phyloP scores from a whole-genome alignment of 768 basidiomycete species.

The Clitopilus hobsonii region DNA sequence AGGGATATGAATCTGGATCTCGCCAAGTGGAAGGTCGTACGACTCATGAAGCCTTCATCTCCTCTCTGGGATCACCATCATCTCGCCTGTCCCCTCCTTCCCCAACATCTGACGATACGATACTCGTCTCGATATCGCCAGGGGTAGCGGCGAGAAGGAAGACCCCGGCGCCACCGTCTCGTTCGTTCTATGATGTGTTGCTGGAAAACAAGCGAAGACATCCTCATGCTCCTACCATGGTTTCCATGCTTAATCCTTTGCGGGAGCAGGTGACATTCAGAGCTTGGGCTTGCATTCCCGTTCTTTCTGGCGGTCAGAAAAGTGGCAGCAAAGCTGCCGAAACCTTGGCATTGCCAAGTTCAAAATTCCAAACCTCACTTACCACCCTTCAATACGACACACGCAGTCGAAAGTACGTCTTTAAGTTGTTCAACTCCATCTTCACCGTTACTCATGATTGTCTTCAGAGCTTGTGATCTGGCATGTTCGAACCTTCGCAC shows the following conservation, averaged over 20 bases:
- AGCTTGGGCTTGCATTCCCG: slow-evolving; percentile 13
- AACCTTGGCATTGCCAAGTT: slow-evolving; percentile 12
- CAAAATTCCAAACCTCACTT: slow-evolving; percentile 12
- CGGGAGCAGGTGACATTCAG: slow-evolving; percentile 13
- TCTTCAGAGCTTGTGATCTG: slow-evolving; percentile 11
- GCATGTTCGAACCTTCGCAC: slow-evolving; percentile 1
- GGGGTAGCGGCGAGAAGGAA: background rate
- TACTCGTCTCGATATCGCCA: background rate
- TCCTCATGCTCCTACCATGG: slow-evolving; percentile 17
- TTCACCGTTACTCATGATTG: background rate
- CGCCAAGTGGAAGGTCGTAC: background rate
- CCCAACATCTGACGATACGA: background rate
- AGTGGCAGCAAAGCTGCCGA: background rate
- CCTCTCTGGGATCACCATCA: background rate
- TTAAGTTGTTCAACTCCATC: background rate
- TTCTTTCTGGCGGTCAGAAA: background rate
- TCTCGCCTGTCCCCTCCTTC: background rate
- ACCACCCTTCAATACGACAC: background rate
- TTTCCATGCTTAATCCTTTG: slow-evolving; percentile 18
- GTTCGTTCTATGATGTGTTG: slow-evolving; percentile 11
- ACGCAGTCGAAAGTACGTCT: slow-evolving; percentile 11
- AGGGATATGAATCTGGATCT: background rate
- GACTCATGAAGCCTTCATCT: background rate
- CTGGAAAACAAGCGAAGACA: slow-evolving; percentile 14
- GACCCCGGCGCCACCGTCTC: background rate